A percentile compares a stretch with the other conserved stretches of the same genome.
Conservation (phyloP, 2,329 filamentous ascomycete species). For the Xylariales sp. region DNA sequence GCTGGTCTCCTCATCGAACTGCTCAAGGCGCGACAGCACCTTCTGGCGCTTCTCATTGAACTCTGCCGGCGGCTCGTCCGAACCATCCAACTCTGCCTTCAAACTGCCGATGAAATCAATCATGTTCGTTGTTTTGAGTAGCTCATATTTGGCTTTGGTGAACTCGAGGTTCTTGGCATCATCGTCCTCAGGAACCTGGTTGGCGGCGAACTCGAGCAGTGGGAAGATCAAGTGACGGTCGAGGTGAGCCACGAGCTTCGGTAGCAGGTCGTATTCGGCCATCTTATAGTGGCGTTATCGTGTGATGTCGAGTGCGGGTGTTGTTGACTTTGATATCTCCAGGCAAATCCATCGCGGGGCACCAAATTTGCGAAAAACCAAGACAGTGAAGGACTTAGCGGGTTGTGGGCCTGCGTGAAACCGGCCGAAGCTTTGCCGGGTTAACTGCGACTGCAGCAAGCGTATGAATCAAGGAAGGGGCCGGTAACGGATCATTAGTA, state of each 20-base stretch:
- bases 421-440: conserved; percentile 6
- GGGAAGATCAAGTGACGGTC: conserved; percentile 97
- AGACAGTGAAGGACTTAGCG: neutral
- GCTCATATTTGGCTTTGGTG: conserved; percentile 82
- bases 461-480: too few relatives aligned
- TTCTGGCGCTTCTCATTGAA: conserved; percentile 86
- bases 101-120: conserved; percentile 93
- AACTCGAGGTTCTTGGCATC: conserved; percentile 61
- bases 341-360: conserved; percentile 3
- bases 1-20: conserved; percentile 79
- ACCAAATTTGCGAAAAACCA: conserved; percentile 9
- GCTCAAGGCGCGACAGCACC: conserved; percentile 76
- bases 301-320: neutral
- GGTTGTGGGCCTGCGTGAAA: conserved; percentile 4
- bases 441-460: too few relatives aligned
- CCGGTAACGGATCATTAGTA: conserved; percentile 2
- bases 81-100: conserved; percentile 82
- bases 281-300: conserved; percentile 35
- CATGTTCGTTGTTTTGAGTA: conserved; percentile 98
- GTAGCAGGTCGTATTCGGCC: conserved; percentile 74
- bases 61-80: conserved; percentile 73
- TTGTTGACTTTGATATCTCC: neutral
- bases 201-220: conserved; percentile 84
- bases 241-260: conserved; percentile 84
- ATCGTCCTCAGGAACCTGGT: conserved; percentile 72